Evolutionary conservation across 1,284 basidiomycete species (phyloP), one percentile per base, ranked within the genome.

Genomic region (Pseudozyma hubeiensis): DNA sequence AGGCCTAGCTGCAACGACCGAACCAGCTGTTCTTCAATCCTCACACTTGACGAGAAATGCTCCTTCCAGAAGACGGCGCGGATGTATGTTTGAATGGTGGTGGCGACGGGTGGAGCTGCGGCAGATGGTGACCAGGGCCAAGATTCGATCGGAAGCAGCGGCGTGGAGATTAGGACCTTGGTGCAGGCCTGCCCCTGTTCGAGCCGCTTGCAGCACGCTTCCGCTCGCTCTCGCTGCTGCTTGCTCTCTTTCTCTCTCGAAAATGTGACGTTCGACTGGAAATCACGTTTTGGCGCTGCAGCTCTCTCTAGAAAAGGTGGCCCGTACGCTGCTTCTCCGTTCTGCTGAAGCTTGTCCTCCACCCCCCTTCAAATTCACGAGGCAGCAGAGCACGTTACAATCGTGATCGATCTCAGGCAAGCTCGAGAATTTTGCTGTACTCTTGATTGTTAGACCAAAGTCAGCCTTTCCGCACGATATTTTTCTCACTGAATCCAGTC

Each of bases 281-380:
- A 35, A 43, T 50, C 48, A 58, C 55, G 35, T 47, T 52, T 46
- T 31, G 39, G 39, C 11, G 11, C 39, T 41, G 11, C 43, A 44
- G 43, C 43, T 4, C 30, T 6, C 13, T 7, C 19, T 5, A 24
- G 43, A 33, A n/a, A 37, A 43, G 55, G 55, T 68, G 65, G 65
- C 65, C 64, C 64, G 64, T 62, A 67, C 64, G 64, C 48, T 55
- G 31, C 34, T 33, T 13, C 19, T 17, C 45, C 19, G 46, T 44
- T n/a, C 31, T 45, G 33, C 44, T 44, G 29, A 29, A 7, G 8
- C 11, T 50, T 45, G 53, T 54, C 53, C 57, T 66, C 57, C 64
- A 60, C 64, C 44, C 31, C 37, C 46, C 34, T 17, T 31, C 30
- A 13, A 47, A 16, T 49, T 49, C 33, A 49, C 40, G n/a, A 44